Percentiles rank a stretch among this genome's conserved stretches.
phyloP scores from a whole-genome alignment of 2,329 filamentous ascomycete genomes.

The Colletotrichum graminicola region DNA sequence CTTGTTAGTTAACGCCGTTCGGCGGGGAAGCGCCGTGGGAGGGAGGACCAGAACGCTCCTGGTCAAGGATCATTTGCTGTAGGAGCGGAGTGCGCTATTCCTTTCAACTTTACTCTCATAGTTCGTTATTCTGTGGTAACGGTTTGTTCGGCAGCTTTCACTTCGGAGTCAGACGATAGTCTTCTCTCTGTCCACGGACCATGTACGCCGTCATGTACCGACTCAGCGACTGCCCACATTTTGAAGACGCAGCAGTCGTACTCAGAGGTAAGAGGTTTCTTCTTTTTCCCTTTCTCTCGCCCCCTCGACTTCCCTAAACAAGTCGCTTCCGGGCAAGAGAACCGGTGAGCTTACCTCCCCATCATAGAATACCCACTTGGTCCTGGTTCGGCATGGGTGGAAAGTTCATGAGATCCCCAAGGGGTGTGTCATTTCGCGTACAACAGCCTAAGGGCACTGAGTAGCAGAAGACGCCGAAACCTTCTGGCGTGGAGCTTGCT shows the following conservation, averaged over 20 bases:
- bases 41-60: not conserved
- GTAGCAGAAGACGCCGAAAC: too few relatives aligned
- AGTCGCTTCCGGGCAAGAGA: too few relatives aligned
- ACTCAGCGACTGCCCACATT: not conserved
- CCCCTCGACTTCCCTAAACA: too few relatives aligned
- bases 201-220: not conserved
- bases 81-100: not conserved
- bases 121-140: not conserved
- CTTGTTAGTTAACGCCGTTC: conserved; percentile 27
- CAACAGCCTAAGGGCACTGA: too few relatives aligned
- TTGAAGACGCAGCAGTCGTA: not conserved
- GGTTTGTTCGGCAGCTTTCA: not conserved
- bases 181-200: not conserved
- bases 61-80: conserved; percentile 30
- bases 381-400: too few relatives aligned
- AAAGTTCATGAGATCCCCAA: too few relatives aligned
- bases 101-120: not conserved
- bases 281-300: too few relatives aligned
- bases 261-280: too few relatives aligned
- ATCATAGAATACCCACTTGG: too few relatives aligned
- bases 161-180: not conserved
- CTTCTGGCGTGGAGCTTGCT: too few relatives aligned
- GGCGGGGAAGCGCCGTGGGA: not conserved
- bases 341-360: too few relatives aligned
- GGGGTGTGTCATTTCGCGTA: too few relatives aligned